phyloP scores from a whole-genome alignment of 768 basidiomycete species.

The Candolleomyces efflorescens region DNA sequence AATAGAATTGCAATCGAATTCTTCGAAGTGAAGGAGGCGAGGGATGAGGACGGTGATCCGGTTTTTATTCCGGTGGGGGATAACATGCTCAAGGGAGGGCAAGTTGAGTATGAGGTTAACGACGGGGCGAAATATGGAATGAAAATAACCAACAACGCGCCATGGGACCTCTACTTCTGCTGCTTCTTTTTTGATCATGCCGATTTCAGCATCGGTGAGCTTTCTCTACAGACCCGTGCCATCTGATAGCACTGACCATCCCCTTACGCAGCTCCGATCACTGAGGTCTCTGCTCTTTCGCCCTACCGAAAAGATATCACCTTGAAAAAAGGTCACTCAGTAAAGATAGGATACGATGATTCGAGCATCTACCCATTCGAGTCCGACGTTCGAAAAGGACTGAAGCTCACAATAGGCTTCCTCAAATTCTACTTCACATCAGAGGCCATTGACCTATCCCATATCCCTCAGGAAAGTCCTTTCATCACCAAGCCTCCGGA shows the following conservation, averaged over 20 bases:
- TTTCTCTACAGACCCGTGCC: background rate
- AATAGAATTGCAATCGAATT: slow-evolving; percentile 24
- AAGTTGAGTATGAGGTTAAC: slow-evolving; percentile 16
- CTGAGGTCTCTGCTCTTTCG: no score
- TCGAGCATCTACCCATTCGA: no score
- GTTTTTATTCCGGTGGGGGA: slow-evolving; percentile 16
- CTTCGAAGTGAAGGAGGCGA: slow-evolving; percentile 16
- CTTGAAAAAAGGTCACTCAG: no score
- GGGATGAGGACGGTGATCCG: slow-evolving; percentile 15
- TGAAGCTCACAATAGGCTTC: no score
- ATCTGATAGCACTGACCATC: slow-evolving; percentile 9
- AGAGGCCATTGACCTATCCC: no score
- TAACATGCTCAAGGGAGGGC: slow-evolving; percentile 23
- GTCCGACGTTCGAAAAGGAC: no score
- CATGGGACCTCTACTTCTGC: background rate
- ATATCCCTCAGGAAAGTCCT: no score
- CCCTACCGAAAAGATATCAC: no score
- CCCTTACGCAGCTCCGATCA: no score
- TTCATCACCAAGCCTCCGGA: no score
- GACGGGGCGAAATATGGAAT: slow-evolving; percentile 13
- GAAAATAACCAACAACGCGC: slow-evolving; percentile 27
- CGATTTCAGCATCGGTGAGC: slow-evolving; percentile 23
- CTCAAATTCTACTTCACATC: no score
- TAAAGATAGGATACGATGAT: no score
- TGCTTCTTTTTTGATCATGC: background rate